Base-by-base conservation (phyloP, 768 basidiomycete genomes). In the Lactifluus hygrophoroides region DNA sequence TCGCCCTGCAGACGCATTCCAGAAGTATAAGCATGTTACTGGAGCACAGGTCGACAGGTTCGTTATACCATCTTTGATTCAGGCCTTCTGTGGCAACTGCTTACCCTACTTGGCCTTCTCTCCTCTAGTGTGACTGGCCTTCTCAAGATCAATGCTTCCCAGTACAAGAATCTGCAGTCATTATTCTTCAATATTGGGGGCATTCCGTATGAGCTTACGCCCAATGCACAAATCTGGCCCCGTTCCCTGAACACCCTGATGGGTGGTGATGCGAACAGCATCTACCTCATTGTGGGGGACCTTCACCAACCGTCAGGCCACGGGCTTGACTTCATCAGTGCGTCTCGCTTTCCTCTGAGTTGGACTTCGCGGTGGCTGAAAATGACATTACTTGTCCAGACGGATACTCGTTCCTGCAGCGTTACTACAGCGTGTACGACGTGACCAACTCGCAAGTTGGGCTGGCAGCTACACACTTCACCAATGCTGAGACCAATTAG, bases 201-300 rank as follows among this genome's bases (percentile, higher is more conserved):
- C 78, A 70, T 70, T 16, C 76, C 75, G 9, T 84, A 76, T 64
- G 79, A 80, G 67, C 63, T 87, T 55, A 82, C 80, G 3, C 67
- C 80, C 16, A 83, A 85, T 64, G 84, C 82, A 3, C 85, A 88
- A 74, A 80, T 84, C 61, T 87, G 84, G 83, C 85, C 84, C 0
- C 79, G 82, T 47, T 65, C 73, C 3, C 72, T 81, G 60, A 86
- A 88, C 71, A 68, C 72, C 16, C 69, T 71, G 34, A 76, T 88
- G 14, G 83, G 83, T 56, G 86, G 86, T 46, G 67, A 71, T 27
- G 61, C 70, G 4, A 64, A 67, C 64, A 68, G 69, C 54, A 84
- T 85, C 43, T 70, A 70, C 61, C 66, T 71, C 16, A 44, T 71
- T 32, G 64, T 67, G 11, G 51, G 35, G 30, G 66, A 67, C 61